phyloP scores from a whole-genome alignment of 805 yeast genomes.

The Wickerhamiella azyma region DNA sequence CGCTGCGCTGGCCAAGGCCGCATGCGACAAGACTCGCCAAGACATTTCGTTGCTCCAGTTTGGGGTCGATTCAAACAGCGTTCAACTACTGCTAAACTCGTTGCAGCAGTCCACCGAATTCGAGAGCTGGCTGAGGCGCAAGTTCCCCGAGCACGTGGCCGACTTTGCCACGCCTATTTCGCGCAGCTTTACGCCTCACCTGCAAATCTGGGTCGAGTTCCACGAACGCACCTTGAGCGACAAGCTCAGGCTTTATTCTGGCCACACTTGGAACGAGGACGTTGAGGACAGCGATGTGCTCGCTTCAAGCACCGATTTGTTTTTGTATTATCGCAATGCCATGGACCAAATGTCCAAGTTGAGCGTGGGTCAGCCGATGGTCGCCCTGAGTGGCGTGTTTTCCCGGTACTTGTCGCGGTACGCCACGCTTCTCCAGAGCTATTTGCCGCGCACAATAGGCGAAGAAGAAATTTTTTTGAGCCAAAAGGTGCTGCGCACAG shows the following conservation, averaged over 20 bases:
- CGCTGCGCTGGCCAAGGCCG: constrained; percentile 41
- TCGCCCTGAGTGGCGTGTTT: constrained; percentile 44
- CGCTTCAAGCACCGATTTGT: constrained; percentile 77
- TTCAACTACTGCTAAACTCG: constrained; percentile 52
- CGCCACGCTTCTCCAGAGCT: constrained; percentile 37
- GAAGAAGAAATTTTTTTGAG: constrained; percentile 30
- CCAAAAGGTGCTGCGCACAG: constrained; percentile 68
- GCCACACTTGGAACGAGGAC: constrained; percentile 8
- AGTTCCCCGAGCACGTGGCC: constrained; percentile 25
- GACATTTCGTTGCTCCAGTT: constrained; percentile 43
- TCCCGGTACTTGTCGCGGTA: constrained; percentile 52
- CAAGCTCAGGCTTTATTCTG: background rate
- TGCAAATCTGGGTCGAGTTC: constrained; percentile 72
- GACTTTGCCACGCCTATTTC: constrained; percentile 35
- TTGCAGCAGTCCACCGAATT: constrained; percentile 71
- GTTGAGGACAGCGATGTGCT: constrained; percentile 35
- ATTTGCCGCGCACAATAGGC: constrained; percentile 29
- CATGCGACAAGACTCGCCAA: constrained; percentile 54
- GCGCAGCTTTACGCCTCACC: constrained; percentile 69
- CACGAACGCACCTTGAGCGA: constrained; percentile 40
- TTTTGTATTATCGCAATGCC: constrained; percentile 59
- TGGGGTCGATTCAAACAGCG: constrained; percentile 26
- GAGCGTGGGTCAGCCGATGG: constrained; percentile 32
- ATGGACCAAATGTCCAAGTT: constrained; percentile 55
- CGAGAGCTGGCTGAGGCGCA: constrained; percentile 45